These are phyloP conservation scores for Mucor irregularis DNA, from an alignment of 371 early-diverging fungal species.

Conservation along the genomic window DNA sequence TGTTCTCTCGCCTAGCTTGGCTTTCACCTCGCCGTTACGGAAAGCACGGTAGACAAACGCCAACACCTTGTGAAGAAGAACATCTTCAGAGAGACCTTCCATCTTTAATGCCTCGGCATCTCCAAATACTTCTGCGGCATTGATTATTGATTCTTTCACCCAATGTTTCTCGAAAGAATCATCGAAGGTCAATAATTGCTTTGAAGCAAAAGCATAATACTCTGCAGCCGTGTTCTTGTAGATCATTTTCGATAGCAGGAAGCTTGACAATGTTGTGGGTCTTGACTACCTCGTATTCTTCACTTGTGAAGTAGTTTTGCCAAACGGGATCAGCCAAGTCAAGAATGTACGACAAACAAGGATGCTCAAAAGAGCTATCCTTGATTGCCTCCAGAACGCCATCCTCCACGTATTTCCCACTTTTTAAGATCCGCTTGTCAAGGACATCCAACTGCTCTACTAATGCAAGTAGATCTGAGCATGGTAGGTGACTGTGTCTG, in stretches of 20 bases:
- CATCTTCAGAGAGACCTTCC: slow-evolving; percentile 12
- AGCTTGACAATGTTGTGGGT: slow-evolving; percentile 4
- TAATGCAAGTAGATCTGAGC: too few relatives aligned
- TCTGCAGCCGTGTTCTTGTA: slow-evolving; percentile 7
- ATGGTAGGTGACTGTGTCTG: too few relatives aligned
- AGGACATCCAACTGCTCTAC: slow-evolving; percentile 1
- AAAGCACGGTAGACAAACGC: slow-evolving; percentile 11
- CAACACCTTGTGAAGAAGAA: slow-evolving; percentile 13
- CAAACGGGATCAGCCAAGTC: slow-evolving; percentile 11
- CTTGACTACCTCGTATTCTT: slow-evolving; percentile 12
- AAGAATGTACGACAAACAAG: slow-evolving; percentile 11
- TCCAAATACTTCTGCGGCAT: slow-evolving; percentile 3
- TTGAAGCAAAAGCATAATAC: slow-evolving; percentile 6
- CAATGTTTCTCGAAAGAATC: slow-evolving; percentile 7
- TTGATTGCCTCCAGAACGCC: slow-evolving; percentile 2
- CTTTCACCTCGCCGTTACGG: not conserved
- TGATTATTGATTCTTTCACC: slow-evolving; percentile 5
- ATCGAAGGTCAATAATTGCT: slow-evolving; percentile 2
- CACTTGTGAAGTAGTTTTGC: slow-evolving; percentile 8
- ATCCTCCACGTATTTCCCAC: slow-evolving; percentile 9
- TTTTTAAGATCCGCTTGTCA: slow-evolving; percentile 7
- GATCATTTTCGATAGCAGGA: slow-evolving; percentile 10
- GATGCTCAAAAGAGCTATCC: slow-evolving; percentile 6
- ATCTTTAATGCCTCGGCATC: not conserved
- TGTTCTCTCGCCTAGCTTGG: slow-evolving; percentile 12